Percentiles rank a stretch among this genome's conserved stretches.
These are phyloP conservation scores for Centaurea solstitialis DNA, from an alignment of 129 eudicot genomes.

Conservation along the genomic window DNA sequence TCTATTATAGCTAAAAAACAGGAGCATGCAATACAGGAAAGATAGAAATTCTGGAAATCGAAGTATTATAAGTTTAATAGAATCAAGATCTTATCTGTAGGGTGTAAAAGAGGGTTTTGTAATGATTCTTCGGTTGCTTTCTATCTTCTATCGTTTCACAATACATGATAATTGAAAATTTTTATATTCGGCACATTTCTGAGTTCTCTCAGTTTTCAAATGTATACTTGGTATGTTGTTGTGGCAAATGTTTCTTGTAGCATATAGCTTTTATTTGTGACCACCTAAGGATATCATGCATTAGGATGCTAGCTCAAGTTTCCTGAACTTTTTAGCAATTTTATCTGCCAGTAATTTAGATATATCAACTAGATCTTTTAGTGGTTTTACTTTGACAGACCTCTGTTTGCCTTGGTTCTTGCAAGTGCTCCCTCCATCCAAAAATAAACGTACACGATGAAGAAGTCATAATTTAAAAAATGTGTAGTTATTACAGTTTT, in stretches of 20 bases:
- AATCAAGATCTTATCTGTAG: not conserved
- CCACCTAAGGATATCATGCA: not conserved
- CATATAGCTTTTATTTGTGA: not conserved
- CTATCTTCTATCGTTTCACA: not conserved
- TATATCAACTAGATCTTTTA: not conserved
- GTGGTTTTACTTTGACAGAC: not conserved
- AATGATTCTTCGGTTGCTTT: no score
- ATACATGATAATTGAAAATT: not conserved
- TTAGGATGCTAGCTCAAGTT: not conserved
- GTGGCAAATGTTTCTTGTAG: not conserved
- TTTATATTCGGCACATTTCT: not conserved
- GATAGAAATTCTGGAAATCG: not conserved
- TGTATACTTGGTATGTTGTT: not conserved
- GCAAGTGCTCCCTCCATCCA: not conserved
- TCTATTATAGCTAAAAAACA: not conserved
- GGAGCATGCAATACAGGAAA: not conserved
- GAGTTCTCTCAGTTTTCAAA: not conserved
- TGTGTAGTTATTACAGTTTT: not conserved
- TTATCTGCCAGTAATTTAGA: not conserved
- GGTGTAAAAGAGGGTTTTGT: not conserved
- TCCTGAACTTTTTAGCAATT: not conserved
- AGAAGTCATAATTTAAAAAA: not conserved
- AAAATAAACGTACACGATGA: not conserved
- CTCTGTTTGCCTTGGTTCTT: not conserved
- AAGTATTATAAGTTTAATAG: not conserved